phyloP scores from a whole-genome alignment of 73 alveolate genomes.

The Paramecium sexaurelia region DNA sequence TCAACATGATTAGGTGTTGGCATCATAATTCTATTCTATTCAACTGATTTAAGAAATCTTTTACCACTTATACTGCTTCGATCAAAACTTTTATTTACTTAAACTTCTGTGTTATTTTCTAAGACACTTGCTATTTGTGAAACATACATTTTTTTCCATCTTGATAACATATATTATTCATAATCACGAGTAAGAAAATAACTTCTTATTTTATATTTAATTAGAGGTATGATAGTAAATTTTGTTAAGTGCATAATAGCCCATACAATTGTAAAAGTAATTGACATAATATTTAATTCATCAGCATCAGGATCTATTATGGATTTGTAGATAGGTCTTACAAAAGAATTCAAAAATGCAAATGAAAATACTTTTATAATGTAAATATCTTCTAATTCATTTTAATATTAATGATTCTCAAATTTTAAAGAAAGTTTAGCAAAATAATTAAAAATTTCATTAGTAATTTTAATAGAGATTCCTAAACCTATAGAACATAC shows the following conservation, averaged over 20 bases:
- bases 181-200: neutral
- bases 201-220: neutral
- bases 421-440: neutral
- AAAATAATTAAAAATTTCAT: slow-evolving; percentile 9
- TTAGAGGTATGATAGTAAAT: neutral
- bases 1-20: slow-evolving; percentile 14
- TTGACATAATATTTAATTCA: slow-evolving; percentile 10
- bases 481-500: neutral
- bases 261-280: neutral
- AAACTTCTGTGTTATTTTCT: neutral
- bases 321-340: neutral
- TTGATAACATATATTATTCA: neutral
- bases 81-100: neutral
- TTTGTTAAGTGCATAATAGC: neutral
- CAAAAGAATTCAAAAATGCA: neutral
- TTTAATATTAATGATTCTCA: slow-evolving; percentile 34
- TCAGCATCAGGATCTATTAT: neutral
- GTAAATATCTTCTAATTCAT: neutral
- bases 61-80: neutral
- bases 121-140: neutral
- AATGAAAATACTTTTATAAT: neutral
- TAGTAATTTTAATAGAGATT: neutral
- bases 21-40: slow-evolving; percentile 4
- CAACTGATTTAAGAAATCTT: neutral
- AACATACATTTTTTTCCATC: neutral